phyloP scores from a whole-genome alignment of 345 rosid genomes.

The Bruguiera sexangula region DNA sequence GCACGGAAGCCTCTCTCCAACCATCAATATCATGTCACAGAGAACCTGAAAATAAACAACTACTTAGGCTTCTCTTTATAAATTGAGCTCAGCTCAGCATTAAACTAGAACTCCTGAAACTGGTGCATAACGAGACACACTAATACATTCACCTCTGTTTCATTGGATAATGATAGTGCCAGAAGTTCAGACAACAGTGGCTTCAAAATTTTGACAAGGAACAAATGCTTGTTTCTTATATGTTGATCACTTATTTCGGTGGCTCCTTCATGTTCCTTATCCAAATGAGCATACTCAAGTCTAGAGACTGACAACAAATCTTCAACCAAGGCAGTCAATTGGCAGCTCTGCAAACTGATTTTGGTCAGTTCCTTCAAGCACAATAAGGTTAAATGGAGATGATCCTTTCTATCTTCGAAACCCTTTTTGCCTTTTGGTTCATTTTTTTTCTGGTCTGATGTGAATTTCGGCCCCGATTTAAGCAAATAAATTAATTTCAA shows the following conservation, averaged over 20 bases:
- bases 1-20: constrained; percentile 49
- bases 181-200: constrained; percentile 56
- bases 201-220: constrained; percentile 48
- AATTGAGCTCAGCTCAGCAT: constrained; percentile 8
- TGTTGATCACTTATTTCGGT: constrained; percentile 42
- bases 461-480: constrained; percentile 32
- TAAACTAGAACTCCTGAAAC: constrained; percentile 8
- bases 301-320: constrained; percentile 48
- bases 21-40: constrained; percentile 47
- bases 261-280: constrained; percentile 37
- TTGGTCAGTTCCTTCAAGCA: constrained; percentile 64
- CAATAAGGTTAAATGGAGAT: constrained; percentile 52
- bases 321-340: constrained; percentile 50
- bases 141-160: constrained; percentile 53
- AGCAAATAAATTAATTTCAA: constrained; percentile 58
- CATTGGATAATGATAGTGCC: constrained; percentile 36
- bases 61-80: neutral
- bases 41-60: constrained; percentile 45
- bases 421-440: constrained; percentile 38
- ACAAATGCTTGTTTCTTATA: constrained; percentile 40
- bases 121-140: neutral
- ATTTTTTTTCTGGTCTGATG: constrained; percentile 34
- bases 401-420: constrained; percentile 50
- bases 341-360: constrained; percentile 38
- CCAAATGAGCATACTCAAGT: constrained; percentile 32